phyloP scores from a whole-genome alignment of 2,329 filamentous ascomycete species.

The Colletotrichum musicola region DNA sequence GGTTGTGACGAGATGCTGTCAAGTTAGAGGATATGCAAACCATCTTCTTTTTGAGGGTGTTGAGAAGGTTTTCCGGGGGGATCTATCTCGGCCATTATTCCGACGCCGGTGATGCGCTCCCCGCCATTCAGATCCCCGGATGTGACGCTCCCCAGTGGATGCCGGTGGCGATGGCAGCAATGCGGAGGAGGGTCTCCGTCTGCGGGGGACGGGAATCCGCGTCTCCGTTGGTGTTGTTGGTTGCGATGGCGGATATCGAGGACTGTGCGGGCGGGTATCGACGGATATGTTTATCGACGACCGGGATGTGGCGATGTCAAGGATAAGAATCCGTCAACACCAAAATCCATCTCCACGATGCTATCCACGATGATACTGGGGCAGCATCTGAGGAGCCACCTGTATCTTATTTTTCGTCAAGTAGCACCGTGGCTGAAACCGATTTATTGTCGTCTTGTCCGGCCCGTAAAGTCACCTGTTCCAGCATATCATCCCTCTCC shows the following conservation, averaged over 20 bases:
- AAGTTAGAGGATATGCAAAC: constrained; percentile 3
- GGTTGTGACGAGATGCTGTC: neutral
- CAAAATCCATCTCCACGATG: neutral
- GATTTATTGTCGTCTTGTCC: constrained; percentile 2
- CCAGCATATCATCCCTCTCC: constrained; percentile 9
- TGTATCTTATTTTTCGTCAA: neutral
- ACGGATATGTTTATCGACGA: neutral
- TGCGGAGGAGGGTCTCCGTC: constrained; percentile 22
- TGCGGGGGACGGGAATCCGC: constrained; percentile 18
- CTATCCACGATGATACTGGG: neutral
- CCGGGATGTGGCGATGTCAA: neutral
- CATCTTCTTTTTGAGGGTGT: constrained; percentile 19
- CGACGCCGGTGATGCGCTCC: constrained; percentile 18
- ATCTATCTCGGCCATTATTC: constrained; percentile 10
- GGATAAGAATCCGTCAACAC: constrained; percentile 30
- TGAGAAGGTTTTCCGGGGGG: constrained; percentile 1
- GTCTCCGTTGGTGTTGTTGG: constrained; percentile 7
- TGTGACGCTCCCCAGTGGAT: neutral
- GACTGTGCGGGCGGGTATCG: neutral
- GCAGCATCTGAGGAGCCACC: constrained; percentile 2
- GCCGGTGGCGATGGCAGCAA: constrained; percentile 4
- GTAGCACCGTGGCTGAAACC: neutral
- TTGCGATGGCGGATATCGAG: constrained; percentile 15
- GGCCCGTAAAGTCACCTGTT: constrained; percentile 2
- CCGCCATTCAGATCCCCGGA: constrained; percentile 9